phyloP scores from a whole-genome alignment of 192 early-diverging fungal species.

The Gorgonomyces haynaldii region DNA sequence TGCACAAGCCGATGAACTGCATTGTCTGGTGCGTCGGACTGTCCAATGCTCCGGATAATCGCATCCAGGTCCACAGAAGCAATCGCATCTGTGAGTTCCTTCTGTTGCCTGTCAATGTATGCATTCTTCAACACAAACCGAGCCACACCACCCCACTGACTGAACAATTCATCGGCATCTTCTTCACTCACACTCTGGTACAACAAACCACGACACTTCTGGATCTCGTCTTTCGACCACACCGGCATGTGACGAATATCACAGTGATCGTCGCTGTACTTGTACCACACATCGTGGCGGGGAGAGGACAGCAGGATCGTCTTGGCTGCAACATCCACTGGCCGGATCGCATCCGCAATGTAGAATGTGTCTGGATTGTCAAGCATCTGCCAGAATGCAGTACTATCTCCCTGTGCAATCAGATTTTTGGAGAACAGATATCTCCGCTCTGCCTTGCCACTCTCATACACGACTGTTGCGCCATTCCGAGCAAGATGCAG shows the following conservation, averaged over 20 bases:
- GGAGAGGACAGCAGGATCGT: slow-evolving; percentile 6
- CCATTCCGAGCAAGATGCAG: slow-evolving; percentile 4
- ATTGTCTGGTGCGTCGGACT: neutral
- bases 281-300: slow-evolving; percentile 3
- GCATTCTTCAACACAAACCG: too few relatives aligned
- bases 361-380: neutral
- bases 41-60: too few relatives aligned
- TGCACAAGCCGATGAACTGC: slow-evolving; percentile 1
- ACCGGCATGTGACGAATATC: slow-evolving; percentile 1
- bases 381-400: neutral
- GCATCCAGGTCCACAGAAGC: too few relatives aligned
- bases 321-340: slow-evolving; percentile 7
- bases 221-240: neutral
- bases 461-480: slow-evolving; percentile 6
- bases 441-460: neutral
- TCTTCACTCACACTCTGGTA: neutral
- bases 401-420: neutral
- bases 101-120: too few relatives aligned
- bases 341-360: neutral
- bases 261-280: neutral
- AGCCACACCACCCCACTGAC: neutral
- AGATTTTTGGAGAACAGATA: neutral
- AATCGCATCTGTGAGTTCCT: too few relatives aligned
- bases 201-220: neutral
- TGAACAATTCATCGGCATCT: neutral